Base-by-base conservation (phyloP, 1,284 basidiomycete genomes). In the Coniferiporia sulphurascens region DNA sequence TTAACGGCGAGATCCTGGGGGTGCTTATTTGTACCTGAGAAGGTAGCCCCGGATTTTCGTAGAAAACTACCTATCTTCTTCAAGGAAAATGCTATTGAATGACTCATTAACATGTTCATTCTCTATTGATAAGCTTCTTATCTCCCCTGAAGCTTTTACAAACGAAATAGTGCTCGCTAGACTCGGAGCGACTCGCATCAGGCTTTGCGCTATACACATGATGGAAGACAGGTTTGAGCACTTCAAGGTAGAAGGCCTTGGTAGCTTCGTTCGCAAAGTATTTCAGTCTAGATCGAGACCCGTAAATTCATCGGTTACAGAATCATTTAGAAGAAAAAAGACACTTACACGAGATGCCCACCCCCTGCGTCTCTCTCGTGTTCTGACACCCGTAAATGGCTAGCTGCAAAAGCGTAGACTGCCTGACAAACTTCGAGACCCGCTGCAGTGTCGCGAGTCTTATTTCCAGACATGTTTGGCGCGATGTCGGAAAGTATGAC, bases 401-500 rank as follows among this genome's bases (percentile, higher is more conserved):
- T 70, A 55, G 73, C 70, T 3, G 82, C 77, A 67, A 92, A 91
- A 41, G 76, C 70, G 60, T 85, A 81, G 0, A 87, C 87, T 6
- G 83, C 80, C 49, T 79, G 70, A 67, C 83, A 87, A 35, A 91
- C 83, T 45, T 82, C 76, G 10, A 90, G 74, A 58, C 84, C 83
- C 9, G 77, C 72, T 64, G 85, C 79, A 6, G 77, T 78, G 68
- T 92, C 89, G 50, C 74, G 77, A 1, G 73, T 73, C 15, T 75
- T 71, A 64, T 86, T 84, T 7, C 89, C 89, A 3, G 86, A 80
- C 52, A 80, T 73, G 68, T 91, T 91, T 15, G 83, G 81, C 0
- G 88, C 87, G 83, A 92, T 90, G 65, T 92, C 89, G 2, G 86
- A 89, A 3, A 91, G 77, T 48, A 92, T 78, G 12, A 92, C 72